A percentile compares a stretch with the other conserved stretches of the same genome.
These are phyloP conservation scores for Spatholobus suberectus DNA, from an alignment of 306 rosid genomes.

Conservation along the genomic window DNA sequence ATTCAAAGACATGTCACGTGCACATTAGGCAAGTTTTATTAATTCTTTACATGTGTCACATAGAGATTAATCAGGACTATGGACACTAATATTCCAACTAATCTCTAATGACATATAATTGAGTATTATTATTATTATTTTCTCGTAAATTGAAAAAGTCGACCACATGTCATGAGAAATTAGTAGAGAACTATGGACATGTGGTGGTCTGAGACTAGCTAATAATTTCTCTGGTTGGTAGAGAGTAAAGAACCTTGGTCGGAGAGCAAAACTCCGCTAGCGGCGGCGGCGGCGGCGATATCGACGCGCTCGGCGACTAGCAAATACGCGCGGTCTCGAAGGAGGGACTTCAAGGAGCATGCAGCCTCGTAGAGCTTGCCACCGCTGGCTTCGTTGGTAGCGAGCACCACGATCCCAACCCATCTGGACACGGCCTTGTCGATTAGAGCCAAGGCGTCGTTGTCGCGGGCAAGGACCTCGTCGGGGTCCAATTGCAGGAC, in stretches of 20 bases:
- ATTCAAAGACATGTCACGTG: too few relatives aligned
- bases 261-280: conserved; percentile 87
- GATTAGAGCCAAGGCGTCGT: conserved; percentile 47
- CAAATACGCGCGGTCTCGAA: conserved; percentile 79
- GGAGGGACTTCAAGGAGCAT: conserved; percentile 71
- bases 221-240: neutral
- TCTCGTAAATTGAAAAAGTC: too few relatives aligned
- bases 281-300: conserved; percentile 83
- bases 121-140: too few relatives aligned
- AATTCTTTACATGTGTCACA: too few relatives aligned
- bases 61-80: too few relatives aligned
- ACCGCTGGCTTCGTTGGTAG: conserved; percentile 55
- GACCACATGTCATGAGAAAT: too few relatives aligned
- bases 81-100: too few relatives aligned
- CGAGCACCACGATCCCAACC: conserved; percentile 74
- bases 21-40: too few relatives aligned
- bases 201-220: too few relatives aligned
- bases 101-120: too few relatives aligned
- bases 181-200: too few relatives aligned
- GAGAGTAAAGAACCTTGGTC: conserved; percentile 68
- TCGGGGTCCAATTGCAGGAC: conserved; percentile 65
- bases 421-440: conserved; percentile 75
- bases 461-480: conserved; percentile 54
- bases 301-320: conserved; percentile 87
- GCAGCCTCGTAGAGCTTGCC: conserved; percentile 87